phyloP scores from a whole-genome alignment of 108 stramenopile genomes.

The Fragilaria crotonensis region DNA sequence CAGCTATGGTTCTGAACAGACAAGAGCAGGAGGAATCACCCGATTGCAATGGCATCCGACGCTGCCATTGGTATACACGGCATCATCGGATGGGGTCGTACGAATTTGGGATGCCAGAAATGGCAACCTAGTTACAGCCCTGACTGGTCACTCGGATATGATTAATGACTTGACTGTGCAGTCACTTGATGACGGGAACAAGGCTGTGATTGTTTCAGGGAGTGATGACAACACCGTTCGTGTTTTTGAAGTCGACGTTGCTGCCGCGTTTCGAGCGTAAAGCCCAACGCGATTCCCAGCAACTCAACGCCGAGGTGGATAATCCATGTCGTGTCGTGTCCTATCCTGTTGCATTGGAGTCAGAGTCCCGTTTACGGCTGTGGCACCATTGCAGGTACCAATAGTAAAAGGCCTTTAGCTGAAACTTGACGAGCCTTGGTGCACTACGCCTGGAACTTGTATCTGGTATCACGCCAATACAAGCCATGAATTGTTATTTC shows the following conservation, averaged over 20 bases:
- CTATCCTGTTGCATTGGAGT: too few relatives aligned
- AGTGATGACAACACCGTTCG: constrained; percentile 77
- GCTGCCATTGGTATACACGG: constrained; percentile 63
- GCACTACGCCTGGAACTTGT: too few relatives aligned
- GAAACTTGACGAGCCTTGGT: too few relatives aligned
- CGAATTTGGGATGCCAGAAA: constrained; percentile 88
- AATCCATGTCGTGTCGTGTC: too few relatives aligned
- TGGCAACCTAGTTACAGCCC: constrained; percentile 46
- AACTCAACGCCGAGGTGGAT: too few relatives aligned
- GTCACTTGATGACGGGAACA: constrained; percentile 19
- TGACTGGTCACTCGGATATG: constrained; percentile 83
- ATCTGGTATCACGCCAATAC: too few relatives aligned
- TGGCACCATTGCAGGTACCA: too few relatives aligned
- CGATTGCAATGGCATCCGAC: constrained; percentile 77
- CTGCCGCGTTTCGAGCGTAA: background rate
- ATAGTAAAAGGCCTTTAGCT: too few relatives aligned
- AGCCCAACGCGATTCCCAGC: too few relatives aligned
- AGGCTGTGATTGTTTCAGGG: constrained; percentile 56
- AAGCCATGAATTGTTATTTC: too few relatives aligned
- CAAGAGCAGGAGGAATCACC: constrained; percentile 44
- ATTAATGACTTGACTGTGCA: constrained; percentile 70
- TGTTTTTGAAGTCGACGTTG: constrained; percentile 56
- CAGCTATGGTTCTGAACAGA: constrained; percentile 2
- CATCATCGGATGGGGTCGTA: constrained; percentile 67
- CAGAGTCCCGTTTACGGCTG: too few relatives aligned